phyloP scores from a whole-genome alignment of 805 yeast species.

The Wickerhamomyces sydowiorum region DNA sequence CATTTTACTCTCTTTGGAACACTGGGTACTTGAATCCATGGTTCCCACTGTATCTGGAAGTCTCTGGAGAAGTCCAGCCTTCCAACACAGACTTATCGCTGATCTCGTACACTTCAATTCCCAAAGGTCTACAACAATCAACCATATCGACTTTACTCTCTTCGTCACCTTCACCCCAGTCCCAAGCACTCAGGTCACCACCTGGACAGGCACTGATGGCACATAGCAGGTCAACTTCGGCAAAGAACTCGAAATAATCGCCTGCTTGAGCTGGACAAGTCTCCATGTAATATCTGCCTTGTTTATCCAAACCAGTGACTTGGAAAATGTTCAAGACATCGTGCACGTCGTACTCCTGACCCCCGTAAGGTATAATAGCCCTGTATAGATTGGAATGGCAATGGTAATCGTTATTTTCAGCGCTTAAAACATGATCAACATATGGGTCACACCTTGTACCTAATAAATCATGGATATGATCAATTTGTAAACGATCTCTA shows the following conservation, averaged over 20 bases:
- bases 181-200: slow-evolving; percentile 64
- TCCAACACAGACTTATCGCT: slow-evolving; percentile 40
- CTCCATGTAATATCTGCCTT: slow-evolving; percentile 67
- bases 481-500: slow-evolving; percentile 55
- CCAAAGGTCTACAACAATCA: slow-evolving; percentile 58
- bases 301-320: slow-evolving; percentile 59
- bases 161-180: slow-evolving; percentile 58
- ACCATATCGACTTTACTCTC: slow-evolving; percentile 45
- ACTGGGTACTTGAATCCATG: slow-evolving; percentile 40
- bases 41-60: slow-evolving; percentile 46
- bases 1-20: slow-evolving; percentile 7
- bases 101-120: slow-evolving; percentile 52
- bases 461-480: slow-evolving; percentile 57
- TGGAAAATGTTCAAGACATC: slow-evolving; percentile 68
- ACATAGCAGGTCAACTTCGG: slow-evolving; percentile 57
- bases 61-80: slow-evolving; percentile 47
- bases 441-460: slow-evolving; percentile 71
- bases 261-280: slow-evolving; percentile 56
- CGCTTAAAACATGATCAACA: slow-evolving; percentile 56
- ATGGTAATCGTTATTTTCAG: slow-evolving; percentile 60
- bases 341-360: slow-evolving; percentile 62
- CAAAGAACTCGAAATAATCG: slow-evolving; percentile 62
- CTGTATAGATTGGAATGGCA: slow-evolving; percentile 62
- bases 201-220: slow-evolving; percentile 69
- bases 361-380: slow-evolving; percentile 53